phyloP scores from a whole-genome alignment of 768 basidiomycete species.

The Rickenella mellea region DNA sequence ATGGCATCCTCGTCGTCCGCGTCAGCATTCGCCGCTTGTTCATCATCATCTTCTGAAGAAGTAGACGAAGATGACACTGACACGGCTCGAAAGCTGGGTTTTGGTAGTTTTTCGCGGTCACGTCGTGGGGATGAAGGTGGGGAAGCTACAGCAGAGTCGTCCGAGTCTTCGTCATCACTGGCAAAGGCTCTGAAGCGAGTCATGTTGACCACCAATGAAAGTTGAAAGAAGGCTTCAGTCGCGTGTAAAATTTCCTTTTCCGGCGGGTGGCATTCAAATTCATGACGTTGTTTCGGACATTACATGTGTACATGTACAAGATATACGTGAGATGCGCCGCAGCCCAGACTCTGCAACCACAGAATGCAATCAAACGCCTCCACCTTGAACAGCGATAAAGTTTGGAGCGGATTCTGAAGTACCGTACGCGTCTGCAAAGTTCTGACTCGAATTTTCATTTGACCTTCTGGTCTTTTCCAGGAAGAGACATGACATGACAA shows the following conservation, averaged over 20 bases:
- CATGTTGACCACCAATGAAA: constrained; percentile 26
- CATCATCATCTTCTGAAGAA: constrained; percentile 11
- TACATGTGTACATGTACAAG: too few species aligned
- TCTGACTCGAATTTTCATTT: too few species aligned
- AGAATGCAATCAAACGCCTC: too few species aligned
- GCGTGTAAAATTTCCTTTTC: too few species aligned
- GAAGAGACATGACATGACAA: constrained; percentile 30
- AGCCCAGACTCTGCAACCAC: too few species aligned
- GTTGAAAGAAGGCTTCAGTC: background rate
- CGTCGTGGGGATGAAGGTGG: constrained; percentile 13
- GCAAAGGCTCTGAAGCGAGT: constrained; percentile 59
- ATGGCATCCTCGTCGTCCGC: constrained; percentile 20
- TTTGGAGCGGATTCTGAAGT: too few species aligned
- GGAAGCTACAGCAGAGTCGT: constrained; percentile 26
- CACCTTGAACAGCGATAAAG: too few species aligned
- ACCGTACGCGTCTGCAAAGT: too few species aligned
- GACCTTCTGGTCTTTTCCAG: constrained; percentile 33
- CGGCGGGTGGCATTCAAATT: too few species aligned
- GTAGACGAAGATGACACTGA: background rate
- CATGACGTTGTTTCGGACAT: too few species aligned
- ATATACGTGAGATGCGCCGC: too few species aligned
- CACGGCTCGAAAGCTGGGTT: constrained; percentile 15
- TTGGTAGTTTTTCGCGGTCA: constrained; percentile 16
- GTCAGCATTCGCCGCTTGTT: constrained; percentile 20
- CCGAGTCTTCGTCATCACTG: constrained; percentile 48